phyloP scores from a whole-genome alignment of 176 grass and related monocot species.

The Coix lacrymajobi region DNA sequence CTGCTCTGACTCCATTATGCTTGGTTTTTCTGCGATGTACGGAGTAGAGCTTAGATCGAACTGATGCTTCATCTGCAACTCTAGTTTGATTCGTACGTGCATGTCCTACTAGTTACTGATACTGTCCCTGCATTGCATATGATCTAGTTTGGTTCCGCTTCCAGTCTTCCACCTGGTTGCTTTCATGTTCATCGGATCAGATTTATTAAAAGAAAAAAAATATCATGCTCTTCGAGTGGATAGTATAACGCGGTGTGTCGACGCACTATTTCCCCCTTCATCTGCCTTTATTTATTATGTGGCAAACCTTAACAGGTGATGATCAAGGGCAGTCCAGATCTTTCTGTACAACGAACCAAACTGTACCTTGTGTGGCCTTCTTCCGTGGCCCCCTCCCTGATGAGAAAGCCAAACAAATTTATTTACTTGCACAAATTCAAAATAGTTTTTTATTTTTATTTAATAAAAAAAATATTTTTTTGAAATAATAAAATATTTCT shows the following conservation, averaged over 20 bases:
- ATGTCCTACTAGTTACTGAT: background rate
- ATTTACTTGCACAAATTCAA: background rate
- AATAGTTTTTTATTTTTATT: no score
- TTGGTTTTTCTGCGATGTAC: background rate
- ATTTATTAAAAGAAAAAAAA: background rate
- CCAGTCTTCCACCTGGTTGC: background rate
- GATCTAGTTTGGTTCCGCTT: background rate
- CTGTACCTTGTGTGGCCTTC: background rate
- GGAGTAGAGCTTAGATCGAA: no score
- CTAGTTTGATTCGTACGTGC: background rate
- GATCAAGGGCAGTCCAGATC: background rate
- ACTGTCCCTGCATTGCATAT: background rate
- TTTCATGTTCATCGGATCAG: background rate
- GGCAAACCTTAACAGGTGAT: background rate
- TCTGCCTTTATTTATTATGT: background rate
- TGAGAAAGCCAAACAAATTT: background rate
- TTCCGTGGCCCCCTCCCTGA: background rate
- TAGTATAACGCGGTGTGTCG: background rate
- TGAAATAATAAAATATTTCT: no score
- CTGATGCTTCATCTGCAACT: background rate
- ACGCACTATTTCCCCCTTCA: background rate
- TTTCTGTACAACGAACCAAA: background rate
- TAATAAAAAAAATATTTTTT: no score
- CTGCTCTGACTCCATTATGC: background rate
- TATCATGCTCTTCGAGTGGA: background rate